Conservation (phyloP, 2,329 filamentous ascomycete species). For the Teratosphaeria epicoccoides region DNA sequence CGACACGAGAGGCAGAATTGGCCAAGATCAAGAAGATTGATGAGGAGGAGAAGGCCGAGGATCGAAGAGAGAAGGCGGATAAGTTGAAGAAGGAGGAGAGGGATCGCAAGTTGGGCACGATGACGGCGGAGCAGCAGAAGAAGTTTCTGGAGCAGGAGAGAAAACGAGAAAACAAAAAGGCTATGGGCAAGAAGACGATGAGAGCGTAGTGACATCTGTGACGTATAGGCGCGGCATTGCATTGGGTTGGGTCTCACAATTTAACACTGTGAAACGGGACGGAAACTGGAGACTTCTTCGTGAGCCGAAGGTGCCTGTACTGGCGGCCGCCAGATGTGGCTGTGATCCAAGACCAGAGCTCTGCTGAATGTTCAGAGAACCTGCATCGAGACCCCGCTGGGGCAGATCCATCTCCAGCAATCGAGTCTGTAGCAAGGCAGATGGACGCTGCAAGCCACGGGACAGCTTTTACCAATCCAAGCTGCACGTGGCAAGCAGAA, state of each 20-base stretch:
- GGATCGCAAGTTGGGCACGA: slow-evolving; percentile 57
- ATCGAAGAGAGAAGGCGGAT: slow-evolving; percentile 43
- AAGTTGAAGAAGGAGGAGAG: slow-evolving; percentile 71
- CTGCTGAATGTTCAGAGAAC: too few species aligned
- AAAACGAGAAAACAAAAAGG: slow-evolving; percentile 56
- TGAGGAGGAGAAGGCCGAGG: slow-evolving; percentile 60
- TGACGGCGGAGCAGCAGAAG: slow-evolving; percentile 49
- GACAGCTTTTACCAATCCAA: too few species aligned
- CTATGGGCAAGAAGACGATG: slow-evolving; percentile 51
- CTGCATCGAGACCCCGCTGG: too few species aligned
- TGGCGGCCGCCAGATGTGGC: too few species aligned
- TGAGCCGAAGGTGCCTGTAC: too few species aligned
- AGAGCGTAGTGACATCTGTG: slow-evolving; percentile 14
- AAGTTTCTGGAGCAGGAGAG: slow-evolving; percentile 69
- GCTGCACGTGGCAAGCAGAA: too few species aligned
- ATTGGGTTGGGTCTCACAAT: neutral
- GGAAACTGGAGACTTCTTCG: too few species aligned
- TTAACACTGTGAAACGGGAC: too few species aligned
- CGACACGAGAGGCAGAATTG: slow-evolving; percentile 68
- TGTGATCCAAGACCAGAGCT: too few species aligned
- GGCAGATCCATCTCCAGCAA: too few species aligned
- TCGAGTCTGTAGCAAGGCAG: too few species aligned
- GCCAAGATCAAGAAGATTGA: slow-evolving; percentile 67
- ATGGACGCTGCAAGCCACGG: too few species aligned
- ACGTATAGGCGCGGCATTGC: neutral